Base-by-base conservation (phyloP, 2,329 filamentous ascomycete genomes). In the Beauveria brongniartii region DNA sequence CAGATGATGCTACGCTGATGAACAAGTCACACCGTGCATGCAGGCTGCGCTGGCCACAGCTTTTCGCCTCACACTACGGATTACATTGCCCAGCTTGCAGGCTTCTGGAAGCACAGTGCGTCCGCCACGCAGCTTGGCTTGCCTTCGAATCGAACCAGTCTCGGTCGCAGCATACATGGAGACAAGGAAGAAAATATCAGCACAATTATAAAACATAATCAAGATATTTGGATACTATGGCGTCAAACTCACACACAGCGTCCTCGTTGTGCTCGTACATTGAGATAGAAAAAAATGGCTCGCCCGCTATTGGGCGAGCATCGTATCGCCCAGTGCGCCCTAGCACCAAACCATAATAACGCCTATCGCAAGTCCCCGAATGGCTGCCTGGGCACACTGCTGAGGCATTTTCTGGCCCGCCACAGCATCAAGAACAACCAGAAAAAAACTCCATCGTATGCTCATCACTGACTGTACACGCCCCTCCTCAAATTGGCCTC, bases 21-120 rank as follows among this genome's bases (percentile, higher is more conserved):
- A 40, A 18, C 16, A 16, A 37, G 24, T 44, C 40, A 30, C 24
- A 22, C 53, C 22, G 20, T 44, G 37, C 40, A 44, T 16, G 40
- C 44, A 46, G 44, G n/a, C 53, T 44, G 24, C 24, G 14, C 5
- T 54, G 24, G 41, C 20, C 20, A 47, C 22, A 24, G 4, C 24
- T 16, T 47, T 14, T 26, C 16, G 44, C 44, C 26, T 50, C 6
- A 37, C 34, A 37, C 34, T 30, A 30, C 26, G 6, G 5, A 28
- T 28, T 14, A 37, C 14, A 16, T 37, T 37, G 34, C 34, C 34
- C 34, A 22, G 6, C 10, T 14, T 9, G 50, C 30, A 53, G 10
- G 26, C 43, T 57, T 57, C 55, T 37, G 20, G 55, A 57, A 57
- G 55, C 55, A 48, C 55, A 57, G 55, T 57, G 55, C 34, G 52